These are phyloP conservation scores for Barnettozyma siamensis DNA, from an alignment of 805 yeast species.

Conservation along the genomic window DNA sequence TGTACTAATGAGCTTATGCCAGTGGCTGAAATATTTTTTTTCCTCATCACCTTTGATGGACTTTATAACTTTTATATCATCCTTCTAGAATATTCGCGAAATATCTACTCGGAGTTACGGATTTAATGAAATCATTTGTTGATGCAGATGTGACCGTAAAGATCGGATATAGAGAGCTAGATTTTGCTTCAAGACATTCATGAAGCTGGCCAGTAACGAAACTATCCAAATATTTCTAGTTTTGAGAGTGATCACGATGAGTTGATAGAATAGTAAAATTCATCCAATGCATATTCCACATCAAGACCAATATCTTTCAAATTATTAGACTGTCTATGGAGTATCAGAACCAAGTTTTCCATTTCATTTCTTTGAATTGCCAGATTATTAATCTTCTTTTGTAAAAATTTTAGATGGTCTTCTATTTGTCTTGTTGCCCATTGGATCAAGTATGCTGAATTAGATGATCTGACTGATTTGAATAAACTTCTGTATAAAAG, in stretches of 20 bases:
- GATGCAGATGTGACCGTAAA: too few relatives aligned
- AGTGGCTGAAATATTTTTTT: too few relatives aligned
- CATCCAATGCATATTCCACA: constrained; percentile 38
- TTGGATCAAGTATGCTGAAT: constrained; percentile 20
- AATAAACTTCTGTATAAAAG: constrained; percentile 48
- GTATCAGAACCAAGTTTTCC: constrained; percentile 46
- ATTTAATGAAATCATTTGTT: too few relatives aligned
- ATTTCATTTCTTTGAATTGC: constrained; percentile 47
- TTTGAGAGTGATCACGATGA: constrained; percentile 11
- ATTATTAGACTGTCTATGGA: constrained; percentile 54
- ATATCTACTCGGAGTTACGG: too few relatives aligned
- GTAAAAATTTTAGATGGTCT: constrained; percentile 51
- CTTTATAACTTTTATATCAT: not conserved
- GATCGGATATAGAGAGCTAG: too few relatives aligned
- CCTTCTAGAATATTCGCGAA: constrained; percentile 7
- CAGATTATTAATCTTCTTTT: constrained; percentile 63
- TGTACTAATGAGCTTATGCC: too few relatives aligned
- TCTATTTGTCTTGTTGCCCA: constrained; percentile 70
- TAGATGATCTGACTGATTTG: constrained; percentile 25
- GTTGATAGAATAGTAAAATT: constrained; percentile 20
- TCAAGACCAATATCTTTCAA: constrained; percentile 64
- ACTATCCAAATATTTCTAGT: too few relatives aligned
- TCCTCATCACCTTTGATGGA: too few relatives aligned
- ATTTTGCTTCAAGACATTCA: too few relatives aligned
- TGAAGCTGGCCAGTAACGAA: too few relatives aligned